Percentiles rank a stretch among this genome's conserved stretches.
These are phyloP conservation scores for Decorospora gaudefroyi DNA, from an alignment of 2,329 filamentous ascomycete genomes.

Conservation along the genomic window DNA sequence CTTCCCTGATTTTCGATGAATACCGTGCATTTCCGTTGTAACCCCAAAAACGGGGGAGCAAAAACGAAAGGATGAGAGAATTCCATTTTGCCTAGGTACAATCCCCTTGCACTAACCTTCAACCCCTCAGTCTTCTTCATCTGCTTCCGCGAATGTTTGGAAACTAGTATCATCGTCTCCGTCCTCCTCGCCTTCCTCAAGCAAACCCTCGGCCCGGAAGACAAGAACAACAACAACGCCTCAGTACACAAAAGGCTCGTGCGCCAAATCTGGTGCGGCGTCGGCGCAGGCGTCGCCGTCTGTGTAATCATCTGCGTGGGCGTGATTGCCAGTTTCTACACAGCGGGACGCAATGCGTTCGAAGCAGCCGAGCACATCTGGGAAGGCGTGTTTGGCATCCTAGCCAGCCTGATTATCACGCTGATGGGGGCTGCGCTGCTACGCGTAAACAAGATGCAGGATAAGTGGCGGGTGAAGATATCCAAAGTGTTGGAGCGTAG, in stretches of 20 bases:
- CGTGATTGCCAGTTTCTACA: conserved; percentile 73
- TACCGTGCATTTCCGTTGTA: too few species aligned
- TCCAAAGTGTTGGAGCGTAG: conserved; percentile 67
- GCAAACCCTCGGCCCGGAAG: conserved; percentile 71
- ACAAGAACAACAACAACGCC: too few species aligned
- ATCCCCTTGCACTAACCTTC: too few species aligned
- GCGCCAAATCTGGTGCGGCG: conserved; percentile 71
- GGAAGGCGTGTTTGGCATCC: conserved; percentile 76
- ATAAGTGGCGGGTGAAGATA: conserved; percentile 86
- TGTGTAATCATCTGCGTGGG: conserved; percentile 67
- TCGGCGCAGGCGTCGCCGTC: conserved; percentile 64
- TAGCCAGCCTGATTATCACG: conserved; percentile 80
- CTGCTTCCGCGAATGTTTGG: conserved; percentile 82
- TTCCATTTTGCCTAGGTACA: too few species aligned
- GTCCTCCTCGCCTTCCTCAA: conserved; percentile 86
- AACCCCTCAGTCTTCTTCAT: conserved; percentile 94
- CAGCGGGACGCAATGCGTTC: conserved; percentile 69
- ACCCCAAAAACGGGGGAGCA: too few species aligned
- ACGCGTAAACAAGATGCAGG: conserved; percentile 79
- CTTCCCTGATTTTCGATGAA: too few species aligned
- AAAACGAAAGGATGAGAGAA: too few species aligned
- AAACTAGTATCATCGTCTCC: conserved; percentile 83
- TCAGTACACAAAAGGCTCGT: conserved; percentile 68
- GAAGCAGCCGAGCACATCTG: conserved; percentile 72
- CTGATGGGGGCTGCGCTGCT: conserved; percentile 79